Conservation (phyloP, 1,284 basidiomycete species). For the Rhodotorula sp. region DNA sequence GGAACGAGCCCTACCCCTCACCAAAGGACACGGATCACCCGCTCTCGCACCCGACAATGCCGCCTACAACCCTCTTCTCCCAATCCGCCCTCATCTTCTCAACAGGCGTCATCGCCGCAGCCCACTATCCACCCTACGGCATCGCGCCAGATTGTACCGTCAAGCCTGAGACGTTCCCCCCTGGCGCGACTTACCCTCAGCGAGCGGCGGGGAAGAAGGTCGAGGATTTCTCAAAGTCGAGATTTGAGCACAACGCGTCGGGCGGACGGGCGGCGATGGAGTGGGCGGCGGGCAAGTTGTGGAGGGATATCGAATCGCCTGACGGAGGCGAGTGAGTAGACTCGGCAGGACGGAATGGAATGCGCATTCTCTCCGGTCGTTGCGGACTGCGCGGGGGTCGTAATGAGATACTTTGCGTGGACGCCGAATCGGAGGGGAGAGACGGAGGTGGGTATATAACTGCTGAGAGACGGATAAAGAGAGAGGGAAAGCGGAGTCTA, state of each 20-base stretch:
- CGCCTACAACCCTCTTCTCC: constrained; percentile 35
- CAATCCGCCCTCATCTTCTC: constrained; percentile 41
- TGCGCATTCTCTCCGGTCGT: too few relatives aligned
- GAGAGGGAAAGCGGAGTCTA: not conserved
- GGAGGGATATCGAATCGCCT: constrained; percentile 19
- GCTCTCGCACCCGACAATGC: constrained; percentile 30
- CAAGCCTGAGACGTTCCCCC: constrained; percentile 19
- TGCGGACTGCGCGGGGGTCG: too few relatives aligned
- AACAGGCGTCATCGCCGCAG: constrained; percentile 29
- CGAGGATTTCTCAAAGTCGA: constrained; percentile 29
- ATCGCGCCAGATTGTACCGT: constrained; percentile 21
- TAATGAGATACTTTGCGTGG: too few relatives aligned
- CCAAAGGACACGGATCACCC: constrained; percentile 15
- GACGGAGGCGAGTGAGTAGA: constrained; percentile 17
- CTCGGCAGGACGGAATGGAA: too few relatives aligned
- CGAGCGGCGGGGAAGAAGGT: constrained; percentile 30
- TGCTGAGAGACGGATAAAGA: not conserved
- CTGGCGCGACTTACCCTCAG: constrained; percentile 26
- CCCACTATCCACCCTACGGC: constrained; percentile 29
- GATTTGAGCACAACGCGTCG: constrained; percentile 38
- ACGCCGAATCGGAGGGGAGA: not conserved
- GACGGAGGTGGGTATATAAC: not conserved
- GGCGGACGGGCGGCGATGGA: constrained; percentile 34
- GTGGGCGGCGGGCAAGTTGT: constrained; percentile 28
- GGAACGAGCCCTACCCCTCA: not conserved